Conservation (phyloP, 768 basidiomycete genomes). For the Boletellus sp. region DNA sequence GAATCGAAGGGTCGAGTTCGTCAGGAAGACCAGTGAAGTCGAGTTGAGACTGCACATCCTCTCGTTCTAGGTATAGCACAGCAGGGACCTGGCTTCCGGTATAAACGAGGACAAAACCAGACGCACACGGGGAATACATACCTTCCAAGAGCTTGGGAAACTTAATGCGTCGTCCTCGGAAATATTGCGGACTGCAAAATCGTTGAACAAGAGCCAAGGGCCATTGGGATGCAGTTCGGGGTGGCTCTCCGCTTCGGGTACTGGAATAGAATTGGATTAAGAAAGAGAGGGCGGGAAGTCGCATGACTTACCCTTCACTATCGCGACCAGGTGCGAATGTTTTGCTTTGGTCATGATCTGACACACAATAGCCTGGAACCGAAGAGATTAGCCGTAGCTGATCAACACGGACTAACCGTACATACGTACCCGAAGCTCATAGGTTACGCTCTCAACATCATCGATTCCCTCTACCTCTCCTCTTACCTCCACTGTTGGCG, state of each 20-base stretch:
- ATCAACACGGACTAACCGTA: not conserved
- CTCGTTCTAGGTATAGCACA: slow-evolving; percentile 84
- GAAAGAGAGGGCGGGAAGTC: too few relatives aligned
- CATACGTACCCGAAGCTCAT: slow-evolving; percentile 68
- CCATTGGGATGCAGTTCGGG: slow-evolving; percentile 36
- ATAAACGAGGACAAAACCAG: not conserved
- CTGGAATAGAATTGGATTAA: slow-evolving; percentile 33
- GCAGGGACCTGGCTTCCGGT: slow-evolving; percentile 64
- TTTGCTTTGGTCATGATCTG: slow-evolving; percentile 72
- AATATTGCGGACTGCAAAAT: slow-evolving; percentile 85
- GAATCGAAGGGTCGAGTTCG: slow-evolving; percentile 66
- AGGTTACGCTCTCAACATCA: slow-evolving; percentile 53
- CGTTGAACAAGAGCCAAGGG: slow-evolving; percentile 95
- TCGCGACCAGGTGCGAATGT: slow-evolving; percentile 80
- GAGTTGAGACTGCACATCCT: slow-evolving; percentile 53
- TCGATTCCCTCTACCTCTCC: slow-evolving; percentile 60
- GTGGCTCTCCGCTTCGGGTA: slow-evolving; percentile 61
- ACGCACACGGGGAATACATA: slow-evolving; percentile 27
- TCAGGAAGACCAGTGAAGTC: slow-evolving; percentile 65
- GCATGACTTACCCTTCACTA: slow-evolving; percentile 63
- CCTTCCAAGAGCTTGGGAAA: slow-evolving; percentile 93
- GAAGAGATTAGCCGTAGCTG: not conserved
- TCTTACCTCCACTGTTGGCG: slow-evolving; percentile 49
- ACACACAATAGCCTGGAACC: slow-evolving; percentile 67
- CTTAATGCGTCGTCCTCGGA: slow-evolving; percentile 83